Percentiles rank a stretch among this genome's conserved stretches.
Conservation (phyloP, 768 basidiomycete species). For the Pholiota microspora region DNA sequence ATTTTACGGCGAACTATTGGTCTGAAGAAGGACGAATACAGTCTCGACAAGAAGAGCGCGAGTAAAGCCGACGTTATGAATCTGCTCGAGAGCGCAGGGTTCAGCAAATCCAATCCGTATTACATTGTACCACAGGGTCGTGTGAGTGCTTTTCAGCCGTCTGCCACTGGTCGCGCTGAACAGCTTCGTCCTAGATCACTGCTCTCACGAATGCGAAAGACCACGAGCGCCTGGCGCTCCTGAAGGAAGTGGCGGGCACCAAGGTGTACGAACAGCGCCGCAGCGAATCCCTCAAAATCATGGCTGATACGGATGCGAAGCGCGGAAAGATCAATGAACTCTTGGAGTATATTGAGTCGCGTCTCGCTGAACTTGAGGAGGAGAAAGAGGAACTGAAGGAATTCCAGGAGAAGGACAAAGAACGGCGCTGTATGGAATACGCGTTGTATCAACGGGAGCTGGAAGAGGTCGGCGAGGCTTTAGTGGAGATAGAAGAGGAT, state of each 20-base stretch:
- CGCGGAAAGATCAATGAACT: slow-evolving; percentile 89
- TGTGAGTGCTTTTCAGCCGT: slow-evolving; percentile 58
- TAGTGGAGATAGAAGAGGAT: slow-evolving; percentile 87
- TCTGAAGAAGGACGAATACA: slow-evolving; percentile 98
- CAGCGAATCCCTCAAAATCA: slow-evolving; percentile 89
- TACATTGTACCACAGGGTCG: slow-evolving; percentile 99
- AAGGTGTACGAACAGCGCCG: slow-evolving; percentile 97
- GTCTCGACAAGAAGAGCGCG: slow-evolving; percentile 91
- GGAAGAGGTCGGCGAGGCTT: slow-evolving; percentile 79
- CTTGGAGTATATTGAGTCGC: slow-evolving; percentile 86
- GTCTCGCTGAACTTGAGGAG: slow-evolving; percentile 89
- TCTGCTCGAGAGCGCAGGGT: slow-evolving; percentile 93
- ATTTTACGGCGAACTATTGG: slow-evolving; percentile 93
- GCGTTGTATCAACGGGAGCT: slow-evolving; percentile 90
- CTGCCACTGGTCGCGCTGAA: no score
- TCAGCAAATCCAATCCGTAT: slow-evolving; percentile 97
- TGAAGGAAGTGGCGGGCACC: slow-evolving; percentile 98
- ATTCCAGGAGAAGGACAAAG: slow-evolving; percentile 94
- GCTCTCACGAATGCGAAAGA: slow-evolving; percentile 97
- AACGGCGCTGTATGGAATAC: slow-evolving; percentile 92
- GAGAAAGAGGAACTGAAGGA: slow-evolving; percentile 98
- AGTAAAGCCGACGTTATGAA: slow-evolving; percentile 98
- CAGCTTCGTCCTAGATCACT: slow-evolving; percentile 79
- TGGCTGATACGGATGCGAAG: slow-evolving; percentile 95
- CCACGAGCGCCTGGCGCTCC: slow-evolving; percentile 85